Conservation (phyloP, 2,329 filamentous ascomycete species). For the Metarhizium rileyi region DNA sequence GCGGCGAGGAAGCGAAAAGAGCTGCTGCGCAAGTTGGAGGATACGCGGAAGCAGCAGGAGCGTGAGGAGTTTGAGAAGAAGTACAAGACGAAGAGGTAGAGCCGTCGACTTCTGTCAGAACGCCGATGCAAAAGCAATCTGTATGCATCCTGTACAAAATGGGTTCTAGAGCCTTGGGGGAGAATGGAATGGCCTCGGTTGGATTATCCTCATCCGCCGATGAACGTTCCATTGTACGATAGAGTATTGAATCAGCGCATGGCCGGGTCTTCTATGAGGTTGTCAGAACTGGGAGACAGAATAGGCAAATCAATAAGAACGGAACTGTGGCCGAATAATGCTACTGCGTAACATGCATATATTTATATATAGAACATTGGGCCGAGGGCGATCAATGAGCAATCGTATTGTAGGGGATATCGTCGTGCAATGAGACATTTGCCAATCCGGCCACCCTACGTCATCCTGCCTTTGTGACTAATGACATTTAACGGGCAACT, state of each 20-base stretch:
- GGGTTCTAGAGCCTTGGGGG: neutral
- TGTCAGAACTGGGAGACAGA: neutral
- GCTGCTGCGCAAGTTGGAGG: constrained; percentile 24
- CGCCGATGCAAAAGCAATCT: neutral
- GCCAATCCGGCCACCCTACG: neutral
- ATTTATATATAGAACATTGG: neutral
- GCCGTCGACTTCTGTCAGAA: neutral
- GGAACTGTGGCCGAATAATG: neutral
- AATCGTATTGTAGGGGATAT: neutral
- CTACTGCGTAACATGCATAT: neutral
- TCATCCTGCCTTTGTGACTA: neutral
- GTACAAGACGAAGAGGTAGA: constrained; percentile 24
- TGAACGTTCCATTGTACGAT: constrained; percentile 11
- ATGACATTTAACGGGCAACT: neutral
- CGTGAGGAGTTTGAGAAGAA: constrained; percentile 30
- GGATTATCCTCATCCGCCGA: neutral
- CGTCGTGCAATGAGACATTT: neutral
- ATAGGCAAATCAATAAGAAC: neutral
- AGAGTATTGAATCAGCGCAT: neutral
- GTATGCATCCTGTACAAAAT: constrained; percentile 1
- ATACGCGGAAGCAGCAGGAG: constrained; percentile 24
- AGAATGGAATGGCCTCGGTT: neutral
- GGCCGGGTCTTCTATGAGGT: neutral
- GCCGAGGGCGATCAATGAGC: neutral
- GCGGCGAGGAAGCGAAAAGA: constrained; percentile 26